Evolutionary conservation across 352 stramenopile species (phyloP).

Genomic region (Pythium oligandrum): DNA sequence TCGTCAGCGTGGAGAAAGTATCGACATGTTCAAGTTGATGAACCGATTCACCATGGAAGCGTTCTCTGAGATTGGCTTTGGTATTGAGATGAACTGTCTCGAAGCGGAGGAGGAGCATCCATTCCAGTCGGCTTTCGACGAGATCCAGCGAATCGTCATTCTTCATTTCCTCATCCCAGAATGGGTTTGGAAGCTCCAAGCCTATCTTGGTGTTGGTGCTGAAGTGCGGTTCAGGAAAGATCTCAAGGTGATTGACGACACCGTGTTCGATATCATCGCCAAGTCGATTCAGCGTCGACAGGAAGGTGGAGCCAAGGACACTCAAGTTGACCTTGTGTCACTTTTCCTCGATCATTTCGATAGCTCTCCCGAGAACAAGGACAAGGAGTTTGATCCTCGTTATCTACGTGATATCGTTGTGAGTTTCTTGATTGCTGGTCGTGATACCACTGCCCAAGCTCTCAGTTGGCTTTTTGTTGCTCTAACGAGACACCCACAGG

Average conservation of each 20-base stretch:
- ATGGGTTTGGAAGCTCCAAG: conserved; percentile 45
- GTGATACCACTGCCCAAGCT: conserved; percentile 64
- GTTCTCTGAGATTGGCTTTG: conserved; percentile 56
- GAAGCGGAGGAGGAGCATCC: conserved; percentile 36
- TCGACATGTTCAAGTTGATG: conserved; percentile 43
- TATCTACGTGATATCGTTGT: conserved; percentile 69
- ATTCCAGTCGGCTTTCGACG: conserved; percentile 52
- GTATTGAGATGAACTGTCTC: conserved; percentile 40
- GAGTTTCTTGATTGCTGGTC: conserved; percentile 71
- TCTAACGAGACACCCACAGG: conserved; percentile 37
- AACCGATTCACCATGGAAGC: conserved; percentile 48
- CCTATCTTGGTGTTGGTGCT: conserved; percentile 22
- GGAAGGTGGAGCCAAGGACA: background rate
- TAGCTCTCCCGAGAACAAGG: conserved; percentile 1
- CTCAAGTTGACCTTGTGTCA: conserved; percentile 34
- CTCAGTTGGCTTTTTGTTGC: conserved; percentile 68
- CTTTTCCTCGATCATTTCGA: conserved; percentile 41
- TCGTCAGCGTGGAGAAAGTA: conserved; percentile 1
- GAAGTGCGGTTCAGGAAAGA: conserved; percentile 31
- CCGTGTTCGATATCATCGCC: conserved; percentile 37
- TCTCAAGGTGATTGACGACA: conserved; percentile 41
- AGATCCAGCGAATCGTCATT: conserved; percentile 20
- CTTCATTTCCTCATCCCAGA: conserved; percentile 24
- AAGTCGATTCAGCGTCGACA: conserved; percentile 23
- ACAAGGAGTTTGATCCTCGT: conserved; percentile 18